These are phyloP conservation scores for Pseudognaphalium luteoalbum DNA, from an alignment of 129 eudicot species.

Conservation along the genomic window DNA sequence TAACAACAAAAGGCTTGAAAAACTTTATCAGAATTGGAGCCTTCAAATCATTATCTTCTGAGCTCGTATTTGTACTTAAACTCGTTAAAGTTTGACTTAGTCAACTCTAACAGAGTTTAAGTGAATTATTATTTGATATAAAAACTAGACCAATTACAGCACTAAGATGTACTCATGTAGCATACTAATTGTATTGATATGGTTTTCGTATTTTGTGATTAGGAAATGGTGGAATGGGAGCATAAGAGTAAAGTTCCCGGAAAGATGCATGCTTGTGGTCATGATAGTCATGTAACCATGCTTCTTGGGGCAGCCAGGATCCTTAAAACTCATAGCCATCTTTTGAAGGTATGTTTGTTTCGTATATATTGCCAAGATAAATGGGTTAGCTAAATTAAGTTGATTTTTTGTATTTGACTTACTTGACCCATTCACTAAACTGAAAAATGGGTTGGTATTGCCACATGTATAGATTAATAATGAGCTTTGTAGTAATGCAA, in stretches of 20 bases:
- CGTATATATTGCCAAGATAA: background rate
- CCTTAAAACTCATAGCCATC: conserved; percentile 51
- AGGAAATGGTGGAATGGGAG: conserved; percentile 82
- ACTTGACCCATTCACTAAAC: background rate
- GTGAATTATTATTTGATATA: background rate
- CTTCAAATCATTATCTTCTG: background rate
- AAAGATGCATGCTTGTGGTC: conserved; percentile 89
- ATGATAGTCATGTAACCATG: conserved; percentile 84
- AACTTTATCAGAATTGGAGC: background rate
- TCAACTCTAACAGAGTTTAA: background rate
- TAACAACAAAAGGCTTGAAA: background rate
- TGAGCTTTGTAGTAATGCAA: background rate
- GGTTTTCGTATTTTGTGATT: background rate
- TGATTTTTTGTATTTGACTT: background rate
- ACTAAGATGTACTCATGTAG: background rate
- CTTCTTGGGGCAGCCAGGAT: conserved; percentile 80
- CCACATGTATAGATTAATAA: background rate
- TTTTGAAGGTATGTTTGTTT: conserved; percentile 30
- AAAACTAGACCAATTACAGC: background rate
- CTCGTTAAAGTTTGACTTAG: background rate
- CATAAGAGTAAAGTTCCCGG: conserved; percentile 76
- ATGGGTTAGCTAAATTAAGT: no score
- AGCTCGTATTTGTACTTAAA: background rate
- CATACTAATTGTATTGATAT: background rate
- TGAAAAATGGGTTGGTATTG: background rate